Evolutionary conservation across 495 filamentous ascomycete species (phyloP).

Genomic region (Hypoxylon crocopeplum): DNA sequence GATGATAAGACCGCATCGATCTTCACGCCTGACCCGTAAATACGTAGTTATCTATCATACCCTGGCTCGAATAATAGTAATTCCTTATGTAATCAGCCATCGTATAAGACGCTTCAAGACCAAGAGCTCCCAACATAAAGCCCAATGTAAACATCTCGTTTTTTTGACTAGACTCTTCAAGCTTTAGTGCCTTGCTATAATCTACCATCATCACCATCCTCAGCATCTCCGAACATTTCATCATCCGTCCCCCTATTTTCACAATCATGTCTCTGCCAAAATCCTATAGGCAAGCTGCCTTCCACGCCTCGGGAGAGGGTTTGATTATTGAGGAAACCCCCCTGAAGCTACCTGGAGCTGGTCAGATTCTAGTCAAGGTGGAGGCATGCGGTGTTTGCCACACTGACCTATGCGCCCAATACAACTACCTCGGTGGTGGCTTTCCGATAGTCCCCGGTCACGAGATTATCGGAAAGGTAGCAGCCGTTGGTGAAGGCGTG

Average conservation of each 20-base stretch:
- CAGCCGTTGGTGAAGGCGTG: conserved; percentile 54
- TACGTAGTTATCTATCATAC: background rate
- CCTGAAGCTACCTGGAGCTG: conserved; percentile 36
- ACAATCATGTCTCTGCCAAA: conserved; percentile 51
- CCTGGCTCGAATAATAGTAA: too few relatives aligned
- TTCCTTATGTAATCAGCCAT: background rate
- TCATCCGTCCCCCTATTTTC: conserved; percentile 41
- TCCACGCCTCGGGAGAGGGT: conserved; percentile 37
- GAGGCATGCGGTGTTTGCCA: conserved; percentile 53
- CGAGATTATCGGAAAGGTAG: conserved; percentile 59
- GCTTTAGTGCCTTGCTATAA: too few relatives aligned
- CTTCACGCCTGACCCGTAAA: background rate
- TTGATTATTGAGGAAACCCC: conserved; percentile 42
- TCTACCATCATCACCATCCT: background rate
- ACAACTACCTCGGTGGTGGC: conserved; percentile 42
- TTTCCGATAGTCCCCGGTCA: conserved; percentile 56
- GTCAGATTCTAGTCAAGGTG: conserved; percentile 52
- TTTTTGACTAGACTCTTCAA: too few relatives aligned
- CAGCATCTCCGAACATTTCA: background rate
- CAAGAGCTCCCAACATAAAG: too few relatives aligned
- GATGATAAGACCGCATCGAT: background rate
- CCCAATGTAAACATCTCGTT: too few relatives aligned
- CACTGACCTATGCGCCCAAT: conserved; percentile 46
- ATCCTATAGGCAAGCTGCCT: conserved; percentile 48
- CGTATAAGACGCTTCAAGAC: conserved; percentile 2